Percentiles rank a stretch among this genome's conserved stretches.
Conservation (phyloP, 495 filamentous ascomycete species). For the Lasiosphaeriaceae sp. region DNA sequence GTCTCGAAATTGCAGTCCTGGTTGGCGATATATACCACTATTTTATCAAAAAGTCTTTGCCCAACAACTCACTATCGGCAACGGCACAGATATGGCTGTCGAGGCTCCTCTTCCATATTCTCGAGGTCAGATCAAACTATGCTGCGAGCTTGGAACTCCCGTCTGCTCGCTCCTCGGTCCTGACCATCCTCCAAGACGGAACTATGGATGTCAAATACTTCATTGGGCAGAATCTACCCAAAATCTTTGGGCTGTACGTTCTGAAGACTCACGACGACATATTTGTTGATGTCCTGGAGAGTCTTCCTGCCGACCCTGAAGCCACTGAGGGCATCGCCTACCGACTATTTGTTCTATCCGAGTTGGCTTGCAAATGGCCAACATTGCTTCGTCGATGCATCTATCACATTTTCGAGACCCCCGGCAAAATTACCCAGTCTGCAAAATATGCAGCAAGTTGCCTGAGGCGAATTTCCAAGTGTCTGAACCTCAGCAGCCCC, state of each 20-base stretch:
- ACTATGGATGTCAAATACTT: conserved; percentile 72
- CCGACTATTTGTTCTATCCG: conserved; percentile 68
- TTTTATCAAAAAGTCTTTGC: conserved; percentile 62
- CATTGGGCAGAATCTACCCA: conserved; percentile 63
- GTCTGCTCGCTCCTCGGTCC: conserved; percentile 70
- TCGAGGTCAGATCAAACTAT: conserved; percentile 62
- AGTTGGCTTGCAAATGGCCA: conserved; percentile 73
- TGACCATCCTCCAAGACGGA: conserved; percentile 63
- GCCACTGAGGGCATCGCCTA: conserved; percentile 82
- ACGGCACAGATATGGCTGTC: conserved; percentile 63
- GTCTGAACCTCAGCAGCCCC: conserved; percentile 59
- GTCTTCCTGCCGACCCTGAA: conserved; percentile 64
- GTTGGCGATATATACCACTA: conserved; percentile 76
- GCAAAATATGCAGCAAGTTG: conserved; percentile 67
- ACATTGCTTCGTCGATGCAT: conserved; percentile 78
- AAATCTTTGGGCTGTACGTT: conserved; percentile 72
- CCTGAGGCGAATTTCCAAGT: conserved; percentile 58
- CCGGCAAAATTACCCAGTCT: conserved; percentile 62
- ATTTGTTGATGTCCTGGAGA: conserved; percentile 70
- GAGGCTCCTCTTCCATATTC: conserved; percentile 60
- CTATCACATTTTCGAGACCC: conserved; percentile 89
- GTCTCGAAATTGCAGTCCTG: conserved; percentile 52
- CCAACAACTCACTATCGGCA: conserved; percentile 61
- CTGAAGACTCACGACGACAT: conserved; percentile 77
- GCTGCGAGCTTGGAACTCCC: conserved; percentile 50